Evolutionary conservation across 148 eudicot species (phyloP).

Genomic region (Silene conica): DNA sequence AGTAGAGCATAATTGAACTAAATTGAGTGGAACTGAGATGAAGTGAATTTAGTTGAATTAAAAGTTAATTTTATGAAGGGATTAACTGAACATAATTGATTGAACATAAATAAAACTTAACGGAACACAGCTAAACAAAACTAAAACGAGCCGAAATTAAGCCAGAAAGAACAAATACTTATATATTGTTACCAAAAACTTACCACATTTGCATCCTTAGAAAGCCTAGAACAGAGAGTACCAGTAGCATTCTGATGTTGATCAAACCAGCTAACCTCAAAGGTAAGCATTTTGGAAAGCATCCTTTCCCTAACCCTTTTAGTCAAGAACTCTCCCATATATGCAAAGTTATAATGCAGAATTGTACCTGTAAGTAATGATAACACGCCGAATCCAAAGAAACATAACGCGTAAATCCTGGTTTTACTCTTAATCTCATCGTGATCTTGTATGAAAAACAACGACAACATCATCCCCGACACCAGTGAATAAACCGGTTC

Average conservation of each 20-base stretch:
- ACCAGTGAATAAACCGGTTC: slow-evolving; percentile 59
- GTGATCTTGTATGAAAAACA: slow-evolving; percentile 53
- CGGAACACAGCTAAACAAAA: too few species aligned
- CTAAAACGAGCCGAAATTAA: too few species aligned
- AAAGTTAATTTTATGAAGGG: too few species aligned
- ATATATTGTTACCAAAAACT: slow-evolving; percentile 19
- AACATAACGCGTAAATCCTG: slow-evolving; percentile 42
- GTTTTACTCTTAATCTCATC: slow-evolving; percentile 49
- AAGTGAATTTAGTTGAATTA: too few species aligned
- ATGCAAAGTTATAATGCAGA: slow-evolving; percentile 69
- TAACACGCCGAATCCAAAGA: slow-evolving; percentile 57
- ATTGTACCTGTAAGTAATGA: slow-evolving; percentile 41
- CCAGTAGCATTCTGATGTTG: slow-evolving; percentile 73
- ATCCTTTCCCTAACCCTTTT: slow-evolving; percentile 68
- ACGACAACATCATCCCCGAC: slow-evolving; percentile 64
- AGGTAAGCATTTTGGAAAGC: slow-evolving; percentile 67
- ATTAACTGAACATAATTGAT: too few species aligned
- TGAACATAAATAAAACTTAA: too few species aligned
- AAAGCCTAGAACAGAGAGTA: slow-evolving; percentile 71
- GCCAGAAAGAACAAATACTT: too few species aligned
- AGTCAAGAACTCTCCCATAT: slow-evolving; percentile 81
- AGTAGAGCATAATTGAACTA: too few species aligned
- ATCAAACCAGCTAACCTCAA: slow-evolving; percentile 91
- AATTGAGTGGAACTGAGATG: too few species aligned
- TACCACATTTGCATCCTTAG: slow-evolving; percentile 95